A percentile compares a stretch with the other conserved stretches of the same genome.
These are phyloP conservation scores for Sphagnum fallax DNA, from an alignment of 228 moss, liverwort and hornwort genomes.

Conservation along the genomic window DNA sequence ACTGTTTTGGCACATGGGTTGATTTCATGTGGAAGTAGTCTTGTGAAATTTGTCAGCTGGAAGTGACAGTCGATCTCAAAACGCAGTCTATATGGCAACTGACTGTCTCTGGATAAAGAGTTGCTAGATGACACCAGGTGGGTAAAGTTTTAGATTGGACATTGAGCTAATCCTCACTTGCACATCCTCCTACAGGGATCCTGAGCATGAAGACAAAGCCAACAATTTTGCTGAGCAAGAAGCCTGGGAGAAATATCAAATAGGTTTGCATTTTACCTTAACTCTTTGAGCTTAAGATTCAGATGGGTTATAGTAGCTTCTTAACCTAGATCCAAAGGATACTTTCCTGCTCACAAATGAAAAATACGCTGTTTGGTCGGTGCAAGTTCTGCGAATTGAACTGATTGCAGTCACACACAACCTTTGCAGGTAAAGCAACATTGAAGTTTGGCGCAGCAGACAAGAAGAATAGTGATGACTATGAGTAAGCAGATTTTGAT, in stretches of 20 bases:
- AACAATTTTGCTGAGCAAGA: conserved; percentile 94
- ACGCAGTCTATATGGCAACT: too few relatives aligned
- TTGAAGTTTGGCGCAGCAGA: conserved; percentile 96
- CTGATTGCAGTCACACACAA: not conserved
- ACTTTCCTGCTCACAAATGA: too few relatives aligned
- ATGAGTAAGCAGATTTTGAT: conserved; percentile 49
- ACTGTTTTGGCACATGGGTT: not conserved
- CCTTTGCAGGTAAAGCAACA: conserved; percentile 64
- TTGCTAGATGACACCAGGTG: not conserved
- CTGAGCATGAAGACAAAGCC: conserved; percentile 73
- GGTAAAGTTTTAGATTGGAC: not conserved
- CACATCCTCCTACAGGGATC: conserved; percentile 38
- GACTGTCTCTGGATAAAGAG: too few relatives aligned
- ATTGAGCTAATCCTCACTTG: too few relatives aligned
- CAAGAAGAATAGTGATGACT: conserved; percentile 62
- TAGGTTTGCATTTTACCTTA: conserved; percentile 14
- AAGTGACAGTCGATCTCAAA: too few relatives aligned
- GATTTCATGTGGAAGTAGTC: not conserved
- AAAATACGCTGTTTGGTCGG: too few relatives aligned
- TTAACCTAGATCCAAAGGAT: not conserved
- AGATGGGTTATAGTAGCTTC: not conserved
- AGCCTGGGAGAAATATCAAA: conserved; percentile 94
- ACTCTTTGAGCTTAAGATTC: not conserved
- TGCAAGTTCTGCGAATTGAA: too few relatives aligned
- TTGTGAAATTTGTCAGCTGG: not conserved